Base-by-base conservation (phyloP, 2,329 filamentous ascomycete species). In the Stagonosporopsis cucurbitacearum region DNA sequence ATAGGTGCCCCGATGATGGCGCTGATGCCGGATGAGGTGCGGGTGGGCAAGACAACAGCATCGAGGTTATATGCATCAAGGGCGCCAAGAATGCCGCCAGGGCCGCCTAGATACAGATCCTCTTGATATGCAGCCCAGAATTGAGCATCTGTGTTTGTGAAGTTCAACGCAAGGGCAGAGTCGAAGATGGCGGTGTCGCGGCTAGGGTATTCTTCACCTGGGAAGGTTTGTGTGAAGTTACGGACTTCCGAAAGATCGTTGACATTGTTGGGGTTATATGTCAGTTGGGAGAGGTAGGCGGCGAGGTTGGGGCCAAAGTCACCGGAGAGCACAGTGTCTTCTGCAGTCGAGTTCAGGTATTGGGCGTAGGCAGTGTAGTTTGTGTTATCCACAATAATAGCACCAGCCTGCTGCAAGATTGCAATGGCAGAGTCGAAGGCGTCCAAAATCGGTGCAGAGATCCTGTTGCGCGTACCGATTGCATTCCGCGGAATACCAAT, bases 401-500 rank as follows among this genome's bases (percentile, higher is more conserved):
- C 86, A 0, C 87, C 87, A 0, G 84, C 84, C 0, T 74, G 73
- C 9, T 78, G 72, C 32, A 90, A 76, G 2, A 83, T 64, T 0
- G 75, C 63, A 4, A 90, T 72, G 0, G 85, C 82, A 2, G 71
- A 65, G 23, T 88, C 74, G 66, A 90, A 90, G 0, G 82, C 82
- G 0, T 77, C 73, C 6, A 85, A 59, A n/a, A 80, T 74, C 3
- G 72, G 67, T 13, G 77, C 75, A 2, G 69, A 66, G 30, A 68
- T 60, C 3, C 63, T 35, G 20, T 65, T 60, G 6, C 65, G 71
- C 3, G 73, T 62, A 3, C 77, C 75, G 30, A 90, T 77, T 1
- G 83, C 77, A 60, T 88, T 88, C 17, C 83, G 79, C 0, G 87
- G 84, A 3, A 91, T 80, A 3, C 88, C 88, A 23, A 91, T 85